Evolutionary conservation across 345 rosid genomes (phyloP).

Genomic region (Melaleuca alternifolia): DNA sequence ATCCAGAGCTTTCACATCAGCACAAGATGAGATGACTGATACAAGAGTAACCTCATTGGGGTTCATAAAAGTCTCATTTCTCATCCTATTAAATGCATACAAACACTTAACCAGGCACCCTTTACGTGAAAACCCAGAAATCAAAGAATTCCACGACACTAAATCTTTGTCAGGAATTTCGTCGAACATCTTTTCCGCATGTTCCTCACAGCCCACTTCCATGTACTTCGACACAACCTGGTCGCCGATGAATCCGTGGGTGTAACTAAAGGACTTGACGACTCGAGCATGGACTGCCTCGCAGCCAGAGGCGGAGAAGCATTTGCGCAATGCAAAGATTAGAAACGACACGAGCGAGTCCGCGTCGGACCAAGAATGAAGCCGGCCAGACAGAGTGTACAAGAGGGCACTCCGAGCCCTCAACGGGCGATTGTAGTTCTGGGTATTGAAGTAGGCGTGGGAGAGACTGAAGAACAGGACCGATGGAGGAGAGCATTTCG

Average conservation of each 20-base stretch:
- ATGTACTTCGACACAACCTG: conserved; percentile 33
- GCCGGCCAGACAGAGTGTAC: not conserved
- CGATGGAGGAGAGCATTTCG: not conserved
- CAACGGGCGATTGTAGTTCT: not conserved
- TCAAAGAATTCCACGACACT: conserved; percentile 62
- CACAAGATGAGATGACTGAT: conserved; percentile 50
- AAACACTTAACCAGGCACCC: conserved; percentile 28
- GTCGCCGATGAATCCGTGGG: conserved; percentile 60
- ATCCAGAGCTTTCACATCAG: conserved; percentile 15
- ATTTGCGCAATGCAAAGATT: conserved; percentile 26
- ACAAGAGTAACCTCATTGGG: conserved; percentile 43
- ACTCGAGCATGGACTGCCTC: conserved; percentile 33
- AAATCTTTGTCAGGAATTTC: conserved; percentile 56
- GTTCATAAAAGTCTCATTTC: conserved; percentile 20
- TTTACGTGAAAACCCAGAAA: conserved; percentile 33
- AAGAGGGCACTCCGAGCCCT: not conserved
- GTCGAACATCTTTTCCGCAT: conserved; percentile 42
- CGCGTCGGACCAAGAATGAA: not conserved
- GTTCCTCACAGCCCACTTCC: conserved; percentile 21
- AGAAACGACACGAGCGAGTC: conserved; percentile 37
- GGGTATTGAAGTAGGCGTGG: not conserved
- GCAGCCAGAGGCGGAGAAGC: conserved; percentile 22
- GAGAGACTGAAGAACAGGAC: not conserved
- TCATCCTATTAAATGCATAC: conserved; percentile 22
- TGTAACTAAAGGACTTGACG: conserved; percentile 38